Conservation (phyloP, 1,284 basidiomycete species). For the Trichosporon faecale region DNA sequence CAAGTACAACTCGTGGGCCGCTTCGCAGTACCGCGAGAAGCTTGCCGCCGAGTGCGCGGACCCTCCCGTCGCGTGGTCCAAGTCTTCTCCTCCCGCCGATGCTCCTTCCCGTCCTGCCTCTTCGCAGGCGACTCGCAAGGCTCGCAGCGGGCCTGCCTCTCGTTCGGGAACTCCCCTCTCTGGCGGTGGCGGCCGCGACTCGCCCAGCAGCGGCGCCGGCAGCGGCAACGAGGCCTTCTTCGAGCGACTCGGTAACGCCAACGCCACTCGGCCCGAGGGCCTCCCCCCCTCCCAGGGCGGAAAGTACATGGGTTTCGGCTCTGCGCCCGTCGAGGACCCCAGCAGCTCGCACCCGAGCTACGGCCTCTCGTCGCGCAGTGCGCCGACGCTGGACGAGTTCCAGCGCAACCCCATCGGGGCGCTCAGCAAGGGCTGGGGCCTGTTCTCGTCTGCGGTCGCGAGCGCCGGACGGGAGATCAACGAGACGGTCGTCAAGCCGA, state of each 20-base stretch:
- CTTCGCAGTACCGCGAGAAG: conserved; percentile 85
- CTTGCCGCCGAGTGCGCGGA: conserved; percentile 47
- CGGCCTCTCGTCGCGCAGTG: conserved; percentile 43
- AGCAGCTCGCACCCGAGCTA: conserved; percentile 39
- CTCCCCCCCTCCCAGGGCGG: conserved; percentile 52
- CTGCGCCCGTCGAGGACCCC: conserved; percentile 33
- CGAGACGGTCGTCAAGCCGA: conserved; percentile 49
- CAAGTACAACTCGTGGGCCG: conserved; percentile 88
- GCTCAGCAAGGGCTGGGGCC: conserved; percentile 51
- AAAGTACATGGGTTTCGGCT: conserved; percentile 50
- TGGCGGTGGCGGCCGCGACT: conserved; percentile 27
- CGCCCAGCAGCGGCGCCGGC: conserved; percentile 2
- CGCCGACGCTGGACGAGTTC: conserved; percentile 48
- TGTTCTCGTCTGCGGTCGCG: conserved; percentile 49
- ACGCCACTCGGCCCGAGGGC: conserved; percentile 43
- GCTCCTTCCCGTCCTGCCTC: conserved; percentile 40
- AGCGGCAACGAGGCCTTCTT: conserved; percentile 52
- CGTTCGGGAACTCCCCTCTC: conserved; percentile 23
- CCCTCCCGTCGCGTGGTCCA: conserved; percentile 42
- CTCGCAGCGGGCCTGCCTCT: conserved; percentile 32
- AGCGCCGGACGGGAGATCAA: conserved; percentile 48
- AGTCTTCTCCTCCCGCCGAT: conserved; percentile 43
- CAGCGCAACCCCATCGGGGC: conserved; percentile 49
- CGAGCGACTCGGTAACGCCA: conserved; percentile 47
- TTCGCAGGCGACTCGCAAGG: conserved; percentile 47